Base-by-base conservation (phyloP, 1,284 basidiomycete genomes). In the Cryptococcus sp. region DNA sequence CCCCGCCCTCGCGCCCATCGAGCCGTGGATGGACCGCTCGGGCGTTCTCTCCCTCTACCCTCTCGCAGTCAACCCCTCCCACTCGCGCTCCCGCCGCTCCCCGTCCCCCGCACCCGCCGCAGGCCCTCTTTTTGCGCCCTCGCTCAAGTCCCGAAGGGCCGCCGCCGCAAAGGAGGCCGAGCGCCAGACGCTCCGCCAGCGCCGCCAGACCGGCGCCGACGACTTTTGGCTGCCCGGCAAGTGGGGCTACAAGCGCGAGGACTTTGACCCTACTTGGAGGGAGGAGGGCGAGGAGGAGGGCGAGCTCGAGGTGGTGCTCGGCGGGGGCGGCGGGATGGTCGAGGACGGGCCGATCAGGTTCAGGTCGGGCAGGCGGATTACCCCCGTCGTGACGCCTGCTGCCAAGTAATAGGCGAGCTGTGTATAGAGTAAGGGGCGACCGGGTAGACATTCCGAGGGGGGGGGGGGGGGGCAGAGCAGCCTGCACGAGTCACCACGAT, bases 1-100 rank as follows among this genome's bases (percentile, higher is more conserved):
- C 9, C 51, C 57, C 12, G 50, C 59, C 23, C 63, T 73, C 9
- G 73, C 73, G 1, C 72, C 73, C 5, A 66, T 73, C 40, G 67
- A 71, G 48, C 49, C 62, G 7, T 76, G 73, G 73, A 76, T 74
- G 73, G 73, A 69, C 50, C 59, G 61, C 21, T 67, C 65, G 0
- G 73, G 72, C 18, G 61, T 76, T 15, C 65, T 76, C 16, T 74
- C 72, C 3, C 69, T 76, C 46, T 76, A 76, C 55, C 73, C 73
- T 1, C 64, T 76, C 15, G 72, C 72, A 2, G 70, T 68, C 44
- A 59, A 67, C 21, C 48, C 71, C 1, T 73, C 68, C 16, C 69
- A 66, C 50, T 57, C 63, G n/a, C 53, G 57, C 7, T 46, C 49
- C 4, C 37, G 49, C 13, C 46, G 46, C n/a, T 60, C 60, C 2